These are phyloP conservation scores for Diplodia intermedia DNA, from an alignment of 2,329 filamentous ascomycete genomes.

Conservation along the genomic window DNA sequence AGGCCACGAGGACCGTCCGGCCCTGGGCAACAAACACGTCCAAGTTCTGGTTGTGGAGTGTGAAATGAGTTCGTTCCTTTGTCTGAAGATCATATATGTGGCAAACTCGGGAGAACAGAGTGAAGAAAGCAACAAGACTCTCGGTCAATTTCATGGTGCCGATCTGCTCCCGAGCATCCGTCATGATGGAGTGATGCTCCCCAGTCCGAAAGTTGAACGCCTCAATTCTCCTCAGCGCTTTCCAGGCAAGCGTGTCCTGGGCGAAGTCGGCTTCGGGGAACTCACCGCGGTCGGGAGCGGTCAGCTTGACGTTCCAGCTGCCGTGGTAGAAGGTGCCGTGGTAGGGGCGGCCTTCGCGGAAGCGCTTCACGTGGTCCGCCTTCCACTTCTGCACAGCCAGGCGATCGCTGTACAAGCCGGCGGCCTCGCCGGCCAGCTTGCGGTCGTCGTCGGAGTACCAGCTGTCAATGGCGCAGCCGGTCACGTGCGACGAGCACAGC, in stretches of 20 bases:
- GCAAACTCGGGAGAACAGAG: constrained; percentile 31
- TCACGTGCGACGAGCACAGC: constrained; percentile 40
- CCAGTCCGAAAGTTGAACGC: constrained; percentile 41
- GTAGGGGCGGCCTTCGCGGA: constrained; percentile 37
- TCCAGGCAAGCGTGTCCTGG: constrained; percentile 38
- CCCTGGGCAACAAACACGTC: constrained; percentile 19
- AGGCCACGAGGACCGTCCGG: constrained; percentile 16
- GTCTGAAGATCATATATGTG: constrained; percentile 39
- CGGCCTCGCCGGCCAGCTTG: constrained; percentile 34
- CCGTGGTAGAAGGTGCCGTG: constrained; percentile 24
- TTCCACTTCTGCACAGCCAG: constrained; percentile 33
- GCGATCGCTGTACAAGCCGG: constrained; percentile 35
- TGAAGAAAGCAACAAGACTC: constrained; percentile 39
- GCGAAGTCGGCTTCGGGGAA: constrained; percentile 31
- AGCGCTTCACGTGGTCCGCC: constrained; percentile 40
- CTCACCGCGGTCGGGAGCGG: constrained; percentile 13
- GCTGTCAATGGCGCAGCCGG: constrained; percentile 36
- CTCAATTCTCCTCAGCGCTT: constrained; percentile 34
- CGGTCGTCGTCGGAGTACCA: constrained; percentile 38
- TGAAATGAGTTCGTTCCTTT: constrained; percentile 38
- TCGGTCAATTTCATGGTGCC: constrained; percentile 36
- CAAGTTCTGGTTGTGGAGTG: constrained; percentile 32
- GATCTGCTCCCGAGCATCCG: constrained; percentile 40
- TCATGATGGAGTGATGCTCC: constrained; percentile 22
- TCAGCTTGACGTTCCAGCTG: constrained; percentile 20